These are phyloP conservation scores for Teratosphaeria gauchensis DNA, from an alignment of 2,329 filamentous ascomycete genomes.

Conservation along the genomic window DNA sequence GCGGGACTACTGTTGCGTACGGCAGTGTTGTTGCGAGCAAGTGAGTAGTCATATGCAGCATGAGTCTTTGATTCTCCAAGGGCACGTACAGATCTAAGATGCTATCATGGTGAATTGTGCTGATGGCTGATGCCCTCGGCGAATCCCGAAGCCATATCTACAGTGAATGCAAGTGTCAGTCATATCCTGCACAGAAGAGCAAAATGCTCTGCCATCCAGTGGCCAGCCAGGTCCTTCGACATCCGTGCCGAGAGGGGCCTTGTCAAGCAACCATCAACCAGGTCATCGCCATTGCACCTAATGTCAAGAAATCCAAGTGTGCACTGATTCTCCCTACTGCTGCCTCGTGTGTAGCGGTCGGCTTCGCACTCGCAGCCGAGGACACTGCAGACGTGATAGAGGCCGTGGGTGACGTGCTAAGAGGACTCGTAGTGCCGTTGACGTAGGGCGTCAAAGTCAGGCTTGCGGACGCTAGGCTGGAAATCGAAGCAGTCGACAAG, in stretches of 20 bases:
- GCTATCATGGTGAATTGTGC: too few species aligned
- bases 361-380: not conserved
- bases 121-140: not conserved
- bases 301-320: not conserved
- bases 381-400: not conserved
- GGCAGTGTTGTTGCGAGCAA: conserved; percentile 1
- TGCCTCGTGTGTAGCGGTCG: not conserved
- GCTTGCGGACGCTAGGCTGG: not conserved
- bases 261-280: not conserved
- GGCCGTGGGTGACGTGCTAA: not conserved
- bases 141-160: not conserved
- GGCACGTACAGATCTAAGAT: not conserved
- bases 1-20: conserved; percentile 1
- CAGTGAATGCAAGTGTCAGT: not conserved
- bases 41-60: not conserved
- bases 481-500: not conserved
- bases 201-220: not conserved
- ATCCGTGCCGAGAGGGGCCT: too few species aligned
- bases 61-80: not conserved
- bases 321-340: not conserved
- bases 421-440: conserved; percentile 6
- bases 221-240: not conserved
- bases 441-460: conserved; percentile 2
- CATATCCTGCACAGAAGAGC: not conserved
- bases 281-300: not conserved